These are phyloP conservation scores for Pilobolus umbonatus DNA, from an alignment of 192 early-diverging fungal genomes.

Conservation along the genomic window DNA sequence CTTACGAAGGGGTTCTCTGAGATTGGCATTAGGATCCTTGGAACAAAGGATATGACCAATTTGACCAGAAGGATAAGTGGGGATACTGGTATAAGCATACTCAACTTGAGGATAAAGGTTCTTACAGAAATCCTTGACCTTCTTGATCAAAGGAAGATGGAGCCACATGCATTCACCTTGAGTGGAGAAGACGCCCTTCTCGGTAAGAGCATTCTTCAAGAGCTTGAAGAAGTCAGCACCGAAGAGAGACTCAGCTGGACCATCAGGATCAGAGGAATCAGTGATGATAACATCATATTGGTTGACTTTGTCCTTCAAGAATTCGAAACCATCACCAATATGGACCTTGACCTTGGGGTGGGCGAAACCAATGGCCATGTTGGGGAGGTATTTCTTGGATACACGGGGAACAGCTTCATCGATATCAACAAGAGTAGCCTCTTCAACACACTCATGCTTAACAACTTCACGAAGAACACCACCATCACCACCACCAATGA, in stretches of 20 bases:
- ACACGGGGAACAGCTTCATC: constrained; percentile 92
- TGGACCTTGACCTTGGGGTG: constrained; percentile 93
- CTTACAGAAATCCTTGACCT: constrained; percentile 76
- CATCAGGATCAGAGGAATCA: constrained; percentile 95
- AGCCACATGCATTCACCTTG: constrained; percentile 99
- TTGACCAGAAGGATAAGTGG: constrained; percentile 97
- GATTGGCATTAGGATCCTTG: constrained; percentile 69
- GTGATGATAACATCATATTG: constrained; percentile 98
- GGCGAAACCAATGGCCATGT: constrained; percentile 88
- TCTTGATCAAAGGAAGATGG: constrained; percentile 87
- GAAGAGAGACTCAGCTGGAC: constrained; percentile 92
- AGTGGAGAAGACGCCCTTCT: constrained; percentile 89
- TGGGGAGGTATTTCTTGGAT: constrained; percentile 90
- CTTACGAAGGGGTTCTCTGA: constrained; percentile 73
- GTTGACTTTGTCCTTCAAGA: constrained; percentile 81
- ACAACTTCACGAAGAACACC: constrained; percentile 97
- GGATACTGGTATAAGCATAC: constrained; percentile 93
- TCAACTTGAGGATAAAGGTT: constrained; percentile 86
- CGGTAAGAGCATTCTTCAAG: constrained; percentile 85
- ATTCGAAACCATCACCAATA: constrained; percentile 96
- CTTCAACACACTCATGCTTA: constrained; percentile 92
- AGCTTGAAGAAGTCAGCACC: constrained; percentile 89
- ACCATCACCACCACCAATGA: constrained; percentile 99
- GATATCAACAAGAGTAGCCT: constrained; percentile 93
- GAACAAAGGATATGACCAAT: constrained; percentile 95